Evolutionary conservation across 257 asterid species (phyloP).

Genomic region (Ligustrum vulgare): DNA sequence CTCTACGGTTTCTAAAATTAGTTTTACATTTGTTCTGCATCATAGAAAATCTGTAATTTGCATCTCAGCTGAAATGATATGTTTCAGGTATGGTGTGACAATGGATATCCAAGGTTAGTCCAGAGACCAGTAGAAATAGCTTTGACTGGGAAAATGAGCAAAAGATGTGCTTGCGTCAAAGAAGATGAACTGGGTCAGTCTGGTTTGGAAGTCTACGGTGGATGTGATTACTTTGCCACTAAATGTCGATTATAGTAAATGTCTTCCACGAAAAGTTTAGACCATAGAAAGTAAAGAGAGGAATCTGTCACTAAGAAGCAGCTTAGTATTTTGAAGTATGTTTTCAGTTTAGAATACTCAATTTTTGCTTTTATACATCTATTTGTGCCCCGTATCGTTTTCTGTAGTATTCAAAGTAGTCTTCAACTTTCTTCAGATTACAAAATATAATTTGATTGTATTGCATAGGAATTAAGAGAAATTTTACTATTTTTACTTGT

Average conservation of each 20-base stretch:
- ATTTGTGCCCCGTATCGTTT: too few species aligned
- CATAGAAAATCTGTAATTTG: neutral
- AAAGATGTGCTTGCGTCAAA: slow-evolving; percentile 77
- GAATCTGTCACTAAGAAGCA: neutral
- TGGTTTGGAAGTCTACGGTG: slow-evolving; percentile 73
- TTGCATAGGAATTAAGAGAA: neutral
- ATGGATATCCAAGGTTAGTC: slow-evolving; percentile 89
- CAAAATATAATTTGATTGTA: neutral
- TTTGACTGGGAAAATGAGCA: slow-evolving; percentile 86
- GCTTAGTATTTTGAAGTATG: neutral
- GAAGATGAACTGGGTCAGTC: slow-evolving; percentile 62
- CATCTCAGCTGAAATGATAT: slow-evolving; percentile 13
- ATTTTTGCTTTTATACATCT: neutral
- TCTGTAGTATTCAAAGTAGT: neutral
- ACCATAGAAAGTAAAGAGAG: neutral
- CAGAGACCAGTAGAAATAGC: slow-evolving; percentile 85
- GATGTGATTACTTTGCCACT: slow-evolving; percentile 62
- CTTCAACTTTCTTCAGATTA: neutral
- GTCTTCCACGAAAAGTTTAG: neutral
- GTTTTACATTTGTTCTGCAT: neutral
- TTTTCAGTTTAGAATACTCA: neutral
- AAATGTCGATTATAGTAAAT: slow-evolving; percentile 45
- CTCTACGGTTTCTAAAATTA: neutral
- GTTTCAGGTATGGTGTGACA: slow-evolving; percentile 91
- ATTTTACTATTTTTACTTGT: too few species aligned